These are phyloP conservation scores for Solanum hybrid DNA, from an alignment of 305 asterid genomes.

Conservation along the genomic window DNA sequence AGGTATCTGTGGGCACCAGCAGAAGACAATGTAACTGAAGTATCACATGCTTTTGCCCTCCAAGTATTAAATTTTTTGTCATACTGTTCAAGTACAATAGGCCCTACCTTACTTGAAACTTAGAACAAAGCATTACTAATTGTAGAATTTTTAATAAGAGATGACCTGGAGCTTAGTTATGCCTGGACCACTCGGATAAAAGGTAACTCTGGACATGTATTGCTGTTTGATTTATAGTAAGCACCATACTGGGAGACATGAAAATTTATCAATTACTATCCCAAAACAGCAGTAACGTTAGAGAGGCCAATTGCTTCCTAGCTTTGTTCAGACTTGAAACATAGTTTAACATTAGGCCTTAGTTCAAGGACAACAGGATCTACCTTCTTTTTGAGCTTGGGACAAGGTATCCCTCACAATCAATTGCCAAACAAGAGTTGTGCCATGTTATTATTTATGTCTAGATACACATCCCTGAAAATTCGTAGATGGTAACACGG, in stretches of 20 bases:
- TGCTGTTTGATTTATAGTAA: background rate
- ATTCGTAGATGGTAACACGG: background rate
- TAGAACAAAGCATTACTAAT: background rate
- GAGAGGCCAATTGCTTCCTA: background rate
- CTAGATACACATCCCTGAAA: background rate
- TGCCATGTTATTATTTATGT: background rate
- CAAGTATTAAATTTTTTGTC: background rate
- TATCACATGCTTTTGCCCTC: slow-evolving; percentile 21
- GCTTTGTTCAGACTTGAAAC: background rate
- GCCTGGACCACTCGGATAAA: background rate
- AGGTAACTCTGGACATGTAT: background rate
- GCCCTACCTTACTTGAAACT: background rate
- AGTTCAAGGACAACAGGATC: background rate
- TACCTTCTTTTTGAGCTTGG: background rate
- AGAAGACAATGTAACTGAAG: background rate
- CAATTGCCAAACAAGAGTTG: background rate
- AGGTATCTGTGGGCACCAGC: background rate
- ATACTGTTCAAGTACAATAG: background rate
- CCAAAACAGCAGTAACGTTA: background rate
- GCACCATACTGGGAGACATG: background rate
- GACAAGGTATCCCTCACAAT: background rate
- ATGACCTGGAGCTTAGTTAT: background rate
- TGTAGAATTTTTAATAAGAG: background rate
- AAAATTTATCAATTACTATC: background rate
- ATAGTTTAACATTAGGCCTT: background rate